Evolutionary conservation across 225 moss, liverwort and hornwort genomes (phyloP).

Genomic region (Pseudisothecium myosuroides): DNA sequence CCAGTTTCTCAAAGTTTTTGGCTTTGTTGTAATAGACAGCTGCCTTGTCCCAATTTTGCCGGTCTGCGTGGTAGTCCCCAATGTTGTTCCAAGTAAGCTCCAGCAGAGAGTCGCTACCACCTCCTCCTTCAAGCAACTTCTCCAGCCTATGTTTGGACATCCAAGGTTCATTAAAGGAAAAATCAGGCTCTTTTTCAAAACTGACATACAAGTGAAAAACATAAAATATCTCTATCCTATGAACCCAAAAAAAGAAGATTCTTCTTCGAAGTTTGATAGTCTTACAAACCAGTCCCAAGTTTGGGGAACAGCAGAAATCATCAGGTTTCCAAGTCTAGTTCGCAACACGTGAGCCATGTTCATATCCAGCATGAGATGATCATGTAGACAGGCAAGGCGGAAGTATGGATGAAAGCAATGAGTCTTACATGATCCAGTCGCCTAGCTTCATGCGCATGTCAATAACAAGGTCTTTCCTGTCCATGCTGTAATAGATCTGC

Average conservation of each 20-base stretch:
- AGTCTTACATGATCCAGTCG: constrained; percentile 73
- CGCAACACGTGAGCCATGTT: neutral
- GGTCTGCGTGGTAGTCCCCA: constrained; percentile 66
- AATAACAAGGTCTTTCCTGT: constrained; percentile 75
- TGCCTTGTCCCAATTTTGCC: constrained; percentile 75
- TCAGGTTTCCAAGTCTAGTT: neutral
- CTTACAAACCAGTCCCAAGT: neutral
- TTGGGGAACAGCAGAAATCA: neutral
- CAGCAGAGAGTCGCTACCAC: constrained; percentile 48
- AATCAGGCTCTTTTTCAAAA: neutral
- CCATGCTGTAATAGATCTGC: constrained; percentile 67
- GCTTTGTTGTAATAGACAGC: constrained; percentile 60
- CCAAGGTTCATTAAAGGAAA: neutral
- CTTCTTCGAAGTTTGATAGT: neutral
- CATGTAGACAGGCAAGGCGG: neutral
- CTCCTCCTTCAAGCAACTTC: constrained; percentile 44
- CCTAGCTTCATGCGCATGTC: constrained; percentile 82
- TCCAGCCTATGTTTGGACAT: constrained; percentile 49
- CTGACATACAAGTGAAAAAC: neutral
- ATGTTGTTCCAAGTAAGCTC: constrained; percentile 81
- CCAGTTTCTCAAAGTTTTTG: constrained; percentile 60
- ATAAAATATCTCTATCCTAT: neutral
- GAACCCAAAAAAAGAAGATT: neutral
- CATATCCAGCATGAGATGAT: neutral
- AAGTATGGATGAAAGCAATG: neutral